A percentile compares a stretch with the other conserved stretches of the same genome.
Conservation (phyloP, 768 basidiomycete species). For the Phallus indusiatus region DNA sequence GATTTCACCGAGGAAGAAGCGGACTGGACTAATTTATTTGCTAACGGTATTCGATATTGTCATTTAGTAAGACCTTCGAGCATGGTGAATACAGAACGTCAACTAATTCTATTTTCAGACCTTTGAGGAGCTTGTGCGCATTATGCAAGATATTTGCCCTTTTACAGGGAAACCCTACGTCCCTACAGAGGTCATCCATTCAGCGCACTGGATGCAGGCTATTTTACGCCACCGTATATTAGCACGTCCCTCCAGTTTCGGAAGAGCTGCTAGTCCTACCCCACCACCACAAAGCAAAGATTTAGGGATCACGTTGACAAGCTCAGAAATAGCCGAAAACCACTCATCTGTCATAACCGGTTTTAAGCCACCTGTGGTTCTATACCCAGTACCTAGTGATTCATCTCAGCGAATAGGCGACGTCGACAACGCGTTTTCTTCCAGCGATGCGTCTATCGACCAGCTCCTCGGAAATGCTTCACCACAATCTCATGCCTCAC, state of each 20-base stretch:
- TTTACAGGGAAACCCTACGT: conserved; percentile 62
- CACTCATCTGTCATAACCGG: conserved; percentile 17
- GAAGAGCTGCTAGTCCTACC: conserved; percentile 2
- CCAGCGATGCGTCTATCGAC: conserved; percentile 27
- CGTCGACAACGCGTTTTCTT: conserved; percentile 27
- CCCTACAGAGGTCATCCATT: conserved; percentile 55
- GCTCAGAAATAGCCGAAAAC: conserved; percentile 38
- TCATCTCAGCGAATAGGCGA: conserved; percentile 72
- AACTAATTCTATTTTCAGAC: conserved; percentile 34
- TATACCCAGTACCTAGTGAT: conserved; percentile 58
- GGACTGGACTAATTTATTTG: conserved; percentile 63
- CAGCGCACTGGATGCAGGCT: conserved; percentile 73
- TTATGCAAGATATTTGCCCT: conserved; percentile 69
- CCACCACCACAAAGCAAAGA: conserved; percentile 39
- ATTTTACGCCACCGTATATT: conserved; percentile 54
- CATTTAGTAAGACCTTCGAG: conserved; percentile 57
- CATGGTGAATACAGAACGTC: neutral
- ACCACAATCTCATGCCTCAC: conserved; percentile 17
- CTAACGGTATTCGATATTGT: conserved; percentile 69
- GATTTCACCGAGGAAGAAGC: conserved; percentile 50
- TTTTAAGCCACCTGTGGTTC: conserved; percentile 24
- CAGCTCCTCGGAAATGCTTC: conserved; percentile 28
- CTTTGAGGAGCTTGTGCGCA: conserved; percentile 67
- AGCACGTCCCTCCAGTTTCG: conserved; percentile 16
- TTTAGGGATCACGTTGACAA: conserved; percentile 50